Percentiles rank a stretch among this genome's conserved stretches.
phyloP scores from a whole-genome alignment of 2,329 filamentous ascomycete genomes.

The Colletotrichum musae region DNA sequence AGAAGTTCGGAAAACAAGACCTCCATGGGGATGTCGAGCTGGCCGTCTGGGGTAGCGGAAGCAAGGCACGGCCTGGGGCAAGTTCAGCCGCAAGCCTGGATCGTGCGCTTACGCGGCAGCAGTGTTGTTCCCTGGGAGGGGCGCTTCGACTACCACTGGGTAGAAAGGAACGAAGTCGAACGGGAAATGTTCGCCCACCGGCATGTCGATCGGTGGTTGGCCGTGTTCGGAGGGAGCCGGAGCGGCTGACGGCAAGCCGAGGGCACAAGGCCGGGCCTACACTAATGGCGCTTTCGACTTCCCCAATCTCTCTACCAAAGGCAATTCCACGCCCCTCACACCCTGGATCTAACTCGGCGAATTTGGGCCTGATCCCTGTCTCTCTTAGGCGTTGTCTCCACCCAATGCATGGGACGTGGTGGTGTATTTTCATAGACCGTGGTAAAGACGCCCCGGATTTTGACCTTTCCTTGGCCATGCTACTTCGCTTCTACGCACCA shows the following conservation, averaged over 20 bases:
- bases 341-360: slow-evolving; percentile 22
- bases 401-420: neutral
- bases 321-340: slow-evolving; percentile 27
- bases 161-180: neutral
- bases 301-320: slow-evolving; percentile 5
- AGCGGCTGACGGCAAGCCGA: neutral
- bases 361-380: slow-evolving; percentile 24
- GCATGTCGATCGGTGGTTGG: slow-evolving; percentile 18
- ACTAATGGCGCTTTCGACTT: slow-evolving; percentile 33
- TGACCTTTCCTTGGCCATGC: slow-evolving; percentile 12
- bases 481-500: neutral
- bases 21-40: neutral
- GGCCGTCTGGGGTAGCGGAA: neutral
- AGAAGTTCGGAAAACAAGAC: slow-evolving; percentile 5
- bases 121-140: neutral
- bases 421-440: too few species aligned
- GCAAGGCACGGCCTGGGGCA: neutral
- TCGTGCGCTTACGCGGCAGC: slow-evolving; percentile 11
- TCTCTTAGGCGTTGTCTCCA: neutral
- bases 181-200: neutral
- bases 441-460: slow-evolving; percentile 11
- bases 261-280: neutral
- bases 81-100: slow-evolving; percentile 26
- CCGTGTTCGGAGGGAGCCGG: slow-evolving; percentile 23
- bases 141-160: too few species aligned